Evolutionary conservation across 2,329 filamentous ascomycete species (phyloP).

Genomic region (Microdochium trichocladiopsis): DNA sequence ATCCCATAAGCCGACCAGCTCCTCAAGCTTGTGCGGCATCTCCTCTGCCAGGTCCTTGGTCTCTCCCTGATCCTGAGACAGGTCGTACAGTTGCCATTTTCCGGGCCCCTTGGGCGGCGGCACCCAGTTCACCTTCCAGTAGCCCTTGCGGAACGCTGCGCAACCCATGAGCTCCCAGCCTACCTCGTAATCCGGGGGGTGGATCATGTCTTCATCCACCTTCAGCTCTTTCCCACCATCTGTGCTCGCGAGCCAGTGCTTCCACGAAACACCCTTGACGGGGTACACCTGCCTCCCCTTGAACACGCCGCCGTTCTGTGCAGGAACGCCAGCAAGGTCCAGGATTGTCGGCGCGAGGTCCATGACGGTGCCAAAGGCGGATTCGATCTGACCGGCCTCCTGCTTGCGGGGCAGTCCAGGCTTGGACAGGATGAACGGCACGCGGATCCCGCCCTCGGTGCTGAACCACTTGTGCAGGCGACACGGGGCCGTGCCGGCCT

Average conservation of each 20-base stretch:
- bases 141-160: conserved; percentile 23
- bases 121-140: conserved; percentile 24
- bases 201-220: conserved; percentile 24
- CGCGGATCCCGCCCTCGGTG: conserved; percentile 42
- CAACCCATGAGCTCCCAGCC: conserved; percentile 27
- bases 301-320: conserved; percentile 29
- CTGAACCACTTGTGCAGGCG: conserved; percentile 22
- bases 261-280: conserved; percentile 42
- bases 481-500: conserved; percentile 7
- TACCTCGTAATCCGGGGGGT: too few species aligned
- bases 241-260: not conserved
- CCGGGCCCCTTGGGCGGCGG: conserved; percentile 17
- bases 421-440: conserved; percentile 31
- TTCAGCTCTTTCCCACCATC: conserved; percentile 12
- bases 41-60: conserved; percentile 16
- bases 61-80: conserved; percentile 22
- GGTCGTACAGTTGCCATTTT: conserved; percentile 25
- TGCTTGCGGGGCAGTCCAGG: conserved; percentile 1
- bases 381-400: conserved; percentile 13
- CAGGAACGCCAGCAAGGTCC: conserved; percentile 33
- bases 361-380: conserved; percentile 43
- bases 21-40: conserved; percentile 16
- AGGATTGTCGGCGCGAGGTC: conserved; percentile 40
- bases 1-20: conserved; percentile 16
- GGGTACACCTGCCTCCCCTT: conserved; percentile 39